phyloP scores from a whole-genome alignment of 2,329 filamentous ascomycete genomes.

The Lasiodiplodia sp. region DNA sequence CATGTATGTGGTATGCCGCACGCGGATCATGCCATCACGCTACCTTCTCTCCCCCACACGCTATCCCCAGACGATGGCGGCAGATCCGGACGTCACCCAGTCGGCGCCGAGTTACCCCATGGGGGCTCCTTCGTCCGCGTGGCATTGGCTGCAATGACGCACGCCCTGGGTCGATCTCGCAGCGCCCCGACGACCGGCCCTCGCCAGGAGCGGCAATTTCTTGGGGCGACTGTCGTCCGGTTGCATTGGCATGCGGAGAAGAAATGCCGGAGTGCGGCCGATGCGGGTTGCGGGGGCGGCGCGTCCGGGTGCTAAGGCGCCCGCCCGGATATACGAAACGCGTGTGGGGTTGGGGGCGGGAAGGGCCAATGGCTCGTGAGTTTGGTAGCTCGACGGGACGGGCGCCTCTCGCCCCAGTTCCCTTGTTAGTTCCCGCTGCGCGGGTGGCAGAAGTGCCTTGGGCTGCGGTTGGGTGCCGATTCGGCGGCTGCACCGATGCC shows the following conservation, averaged over 20 bases:
- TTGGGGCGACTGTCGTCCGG: conserved; percentile 20
- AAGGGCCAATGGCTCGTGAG: neutral
- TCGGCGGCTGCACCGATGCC: neutral
- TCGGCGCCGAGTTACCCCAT: conserved; percentile 18
- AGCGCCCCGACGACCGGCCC: neutral
- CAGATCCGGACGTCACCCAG: neutral
- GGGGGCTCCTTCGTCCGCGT: neutral
- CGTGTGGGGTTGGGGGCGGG: neutral
- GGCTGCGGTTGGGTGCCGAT: too few species aligned
- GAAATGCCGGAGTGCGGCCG: conserved; percentile 4
- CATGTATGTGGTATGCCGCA: neutral
- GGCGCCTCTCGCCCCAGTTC: conserved; percentile 7
- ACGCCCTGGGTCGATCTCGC: neutral
- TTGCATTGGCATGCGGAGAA: conserved; percentile 9
- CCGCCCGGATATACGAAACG: neutral
- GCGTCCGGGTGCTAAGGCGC: neutral
- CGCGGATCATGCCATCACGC: conserved; percentile 25
- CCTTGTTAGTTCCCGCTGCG: neutral
- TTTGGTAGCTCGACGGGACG: neutral
- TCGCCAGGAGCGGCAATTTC: neutral
- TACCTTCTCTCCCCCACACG: neutral
- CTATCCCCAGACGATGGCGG: neutral
- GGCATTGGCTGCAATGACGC: neutral
- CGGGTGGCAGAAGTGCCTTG: neutral
- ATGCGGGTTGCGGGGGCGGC: neutral